Conservation (phyloP, 225 moss, liverwort and hornwort species). For the Bryoerythrophyllum caledonicum region DNA sequence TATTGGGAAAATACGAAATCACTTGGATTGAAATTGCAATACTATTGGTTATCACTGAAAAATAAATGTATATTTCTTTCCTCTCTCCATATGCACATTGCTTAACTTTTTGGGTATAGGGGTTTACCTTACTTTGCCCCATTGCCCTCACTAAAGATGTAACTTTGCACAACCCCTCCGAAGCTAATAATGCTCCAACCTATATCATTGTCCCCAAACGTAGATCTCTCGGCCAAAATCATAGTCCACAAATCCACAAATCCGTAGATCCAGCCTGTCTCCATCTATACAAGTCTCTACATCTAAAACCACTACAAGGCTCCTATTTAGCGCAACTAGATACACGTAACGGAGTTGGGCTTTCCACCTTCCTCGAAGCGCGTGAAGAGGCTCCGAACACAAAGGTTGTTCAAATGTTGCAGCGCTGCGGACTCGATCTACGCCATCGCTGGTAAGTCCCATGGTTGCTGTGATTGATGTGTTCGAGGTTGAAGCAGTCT, state of each 20-base stretch:
- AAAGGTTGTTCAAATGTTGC: neutral
- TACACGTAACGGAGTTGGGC: neutral
- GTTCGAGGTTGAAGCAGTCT: conserved; percentile 2
- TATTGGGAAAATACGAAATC: too few relatives aligned
- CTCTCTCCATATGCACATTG: too few relatives aligned
- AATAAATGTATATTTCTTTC: too few relatives aligned
- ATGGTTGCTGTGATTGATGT: neutral
- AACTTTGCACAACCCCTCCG: neutral
- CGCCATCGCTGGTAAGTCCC: too few relatives aligned
- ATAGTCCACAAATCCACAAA: too few relatives aligned
- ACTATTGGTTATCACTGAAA: too few relatives aligned
- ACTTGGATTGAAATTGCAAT: too few relatives aligned
- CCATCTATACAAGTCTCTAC: neutral
- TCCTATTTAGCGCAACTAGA: too few relatives aligned
- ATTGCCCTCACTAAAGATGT: neutral
- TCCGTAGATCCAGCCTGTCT: neutral
- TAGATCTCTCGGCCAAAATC: too few relatives aligned
- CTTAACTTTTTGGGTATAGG: too few relatives aligned
- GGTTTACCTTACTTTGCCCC: too few relatives aligned
- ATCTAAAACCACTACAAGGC: neutral
- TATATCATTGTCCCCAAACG: neutral
- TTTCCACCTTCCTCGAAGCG: neutral
- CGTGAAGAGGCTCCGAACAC: neutral
- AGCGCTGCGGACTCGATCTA: too few relatives aligned
- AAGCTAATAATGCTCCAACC: neutral